These are phyloP conservation scores for Madurella mycetomatis DNA, from an alignment of 2,329 filamentous ascomycete genomes.

Conservation along the genomic window DNA sequence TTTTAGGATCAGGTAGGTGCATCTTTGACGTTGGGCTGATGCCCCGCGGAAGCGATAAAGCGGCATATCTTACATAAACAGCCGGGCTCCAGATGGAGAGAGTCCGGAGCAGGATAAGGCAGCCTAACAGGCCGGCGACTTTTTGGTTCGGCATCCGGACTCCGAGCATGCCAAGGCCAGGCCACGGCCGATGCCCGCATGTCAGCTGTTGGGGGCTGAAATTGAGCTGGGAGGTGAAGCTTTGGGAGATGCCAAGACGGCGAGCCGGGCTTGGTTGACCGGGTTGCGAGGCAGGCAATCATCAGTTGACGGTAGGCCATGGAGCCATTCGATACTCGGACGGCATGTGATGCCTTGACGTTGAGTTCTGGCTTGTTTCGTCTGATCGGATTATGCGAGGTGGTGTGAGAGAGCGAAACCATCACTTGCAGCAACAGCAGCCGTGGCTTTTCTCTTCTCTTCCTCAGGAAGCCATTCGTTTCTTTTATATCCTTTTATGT, in stretches of 20 bases:
- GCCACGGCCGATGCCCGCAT: neutral
- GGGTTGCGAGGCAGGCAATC: neutral
- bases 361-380: no score
- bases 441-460: no score
- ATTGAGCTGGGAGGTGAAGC: neutral
- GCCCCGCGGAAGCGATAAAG: neutral
- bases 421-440: no score
- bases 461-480: no score
- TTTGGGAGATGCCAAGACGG: no score
- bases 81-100: conserved; percentile 25
- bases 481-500: no score
- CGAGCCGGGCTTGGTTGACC: no score
- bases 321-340: no score
- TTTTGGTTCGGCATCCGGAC: neutral
- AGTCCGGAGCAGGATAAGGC: conserved; percentile 16
- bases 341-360: no score
- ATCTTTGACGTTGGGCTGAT: neutral
- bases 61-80: neutral
- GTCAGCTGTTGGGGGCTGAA: neutral
- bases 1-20: no score
- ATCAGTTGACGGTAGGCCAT: neutral
- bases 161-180: neutral
- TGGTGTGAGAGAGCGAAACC: no score
- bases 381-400: no score
- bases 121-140: neutral